A percentile compares a stretch with the other conserved stretches of the same genome.
These are phyloP conservation scores for Lomentospora prolificans DNA, from an alignment of 2,329 filamentous ascomycete species.

Conservation along the genomic window DNA sequence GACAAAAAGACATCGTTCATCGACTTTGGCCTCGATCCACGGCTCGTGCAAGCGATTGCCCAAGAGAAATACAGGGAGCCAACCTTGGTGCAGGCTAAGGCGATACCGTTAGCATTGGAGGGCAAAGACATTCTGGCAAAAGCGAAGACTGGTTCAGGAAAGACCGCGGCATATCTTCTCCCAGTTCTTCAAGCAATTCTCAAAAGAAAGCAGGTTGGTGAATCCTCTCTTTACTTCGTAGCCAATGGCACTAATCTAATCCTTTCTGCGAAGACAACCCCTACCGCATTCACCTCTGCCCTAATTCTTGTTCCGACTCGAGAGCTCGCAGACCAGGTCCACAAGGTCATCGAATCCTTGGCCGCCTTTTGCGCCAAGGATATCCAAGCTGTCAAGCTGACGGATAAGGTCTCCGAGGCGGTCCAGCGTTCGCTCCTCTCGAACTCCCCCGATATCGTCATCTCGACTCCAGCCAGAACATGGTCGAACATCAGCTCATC, in stretches of 20 bases:
- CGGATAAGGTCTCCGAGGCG: constrained; percentile 79
- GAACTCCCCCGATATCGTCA: constrained; percentile 77
- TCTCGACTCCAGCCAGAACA: constrained; percentile 82
- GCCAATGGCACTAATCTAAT: constrained; percentile 13
- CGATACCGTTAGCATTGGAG: constrained; percentile 78
- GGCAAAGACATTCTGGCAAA: constrained; percentile 86
- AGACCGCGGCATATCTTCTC: constrained; percentile 91
- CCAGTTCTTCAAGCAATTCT: constrained; percentile 81
- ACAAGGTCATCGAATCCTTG: constrained; percentile 66
- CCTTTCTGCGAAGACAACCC: constrained; percentile 26
- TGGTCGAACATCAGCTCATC: constrained; percentile 58
- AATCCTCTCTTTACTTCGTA: not conserved
- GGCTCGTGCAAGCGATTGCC: constrained; percentile 76
- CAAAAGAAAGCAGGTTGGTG: constrained; percentile 58
- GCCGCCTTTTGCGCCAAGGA: constrained; percentile 78
- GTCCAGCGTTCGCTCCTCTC: constrained; percentile 82
- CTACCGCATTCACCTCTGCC: constrained; percentile 51
- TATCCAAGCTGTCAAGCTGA: constrained; percentile 73
- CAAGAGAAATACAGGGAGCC: constrained; percentile 77
- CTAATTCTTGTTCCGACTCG: constrained; percentile 89
- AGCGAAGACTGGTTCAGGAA: constrained; percentile 90
- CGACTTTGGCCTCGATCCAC: constrained; percentile 69
- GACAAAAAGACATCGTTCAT: constrained; percentile 47
- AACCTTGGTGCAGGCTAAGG: constrained; percentile 78
- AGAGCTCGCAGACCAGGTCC: constrained; percentile 87